Percentiles rank a stretch among this genome's conserved stretches.
phyloP scores from a whole-genome alignment of 2,329 filamentous ascomycete species.

The Colletotrichum plurivorum region DNA sequence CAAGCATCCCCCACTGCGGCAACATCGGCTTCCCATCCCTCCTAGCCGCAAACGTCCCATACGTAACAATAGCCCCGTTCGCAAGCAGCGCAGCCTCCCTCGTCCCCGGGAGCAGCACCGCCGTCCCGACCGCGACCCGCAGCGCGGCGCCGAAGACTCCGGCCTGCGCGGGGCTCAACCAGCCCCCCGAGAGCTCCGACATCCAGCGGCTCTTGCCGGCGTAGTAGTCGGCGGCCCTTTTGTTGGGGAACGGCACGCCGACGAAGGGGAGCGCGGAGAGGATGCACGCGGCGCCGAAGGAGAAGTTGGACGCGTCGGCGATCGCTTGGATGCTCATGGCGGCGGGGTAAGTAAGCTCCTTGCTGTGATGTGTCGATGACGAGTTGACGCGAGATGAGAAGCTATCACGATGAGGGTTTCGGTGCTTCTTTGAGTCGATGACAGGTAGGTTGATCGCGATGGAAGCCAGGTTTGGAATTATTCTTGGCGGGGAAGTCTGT shows the following conservation, averaged over 20 bases:
- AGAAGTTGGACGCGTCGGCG: neutral
- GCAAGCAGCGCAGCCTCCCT: conserved; percentile 5
- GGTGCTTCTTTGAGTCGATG: too few relatives aligned
- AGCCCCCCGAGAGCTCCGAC: conserved; percentile 6
- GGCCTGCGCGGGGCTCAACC: neutral
- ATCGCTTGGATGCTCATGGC: conserved; percentile 2
- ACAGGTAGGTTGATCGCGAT: too few relatives aligned
- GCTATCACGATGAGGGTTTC: too few relatives aligned
- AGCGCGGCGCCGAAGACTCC: conserved; percentile 7
- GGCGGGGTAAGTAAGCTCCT: neutral
- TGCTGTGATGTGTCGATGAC: neutral
- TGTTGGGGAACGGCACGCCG: neutral
- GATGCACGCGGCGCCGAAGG: conserved; percentile 7
- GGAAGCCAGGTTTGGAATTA: too few relatives aligned
- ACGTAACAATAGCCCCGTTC: neutral
- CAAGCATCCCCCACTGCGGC: conserved; percentile 13
- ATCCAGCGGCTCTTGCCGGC: conserved; percentile 16
- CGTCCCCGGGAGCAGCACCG: conserved; percentile 4
- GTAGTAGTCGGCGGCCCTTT: neutral
- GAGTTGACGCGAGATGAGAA: neutral
- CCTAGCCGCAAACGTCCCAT: neutral
- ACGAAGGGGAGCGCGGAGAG: conserved; percentile 9
- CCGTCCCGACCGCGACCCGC: neutral
- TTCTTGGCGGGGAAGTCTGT: too few relatives aligned
- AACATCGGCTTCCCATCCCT: conserved; percentile 4